A percentile compares a stretch with the other conserved stretches of the same genome.
These are phyloP conservation scores for Pulveroboletus sp. DNA, from an alignment of 1,284 basidiomycete genomes.

Conservation along the genomic window DNA sequence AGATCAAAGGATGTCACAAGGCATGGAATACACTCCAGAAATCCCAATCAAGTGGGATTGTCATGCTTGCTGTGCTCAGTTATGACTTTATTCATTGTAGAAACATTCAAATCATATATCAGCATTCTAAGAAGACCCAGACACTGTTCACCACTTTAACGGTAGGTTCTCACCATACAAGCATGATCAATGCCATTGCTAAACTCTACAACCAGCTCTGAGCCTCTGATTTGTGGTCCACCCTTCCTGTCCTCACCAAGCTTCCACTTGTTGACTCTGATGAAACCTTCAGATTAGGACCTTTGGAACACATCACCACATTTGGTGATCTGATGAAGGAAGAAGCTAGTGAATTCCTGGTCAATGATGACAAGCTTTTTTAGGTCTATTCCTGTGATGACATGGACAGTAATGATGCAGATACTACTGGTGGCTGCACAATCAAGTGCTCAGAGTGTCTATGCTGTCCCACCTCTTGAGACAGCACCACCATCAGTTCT, in stretches of 20 bases:
- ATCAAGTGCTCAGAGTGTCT: too few relatives aligned
- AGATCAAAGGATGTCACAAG: slow-evolving; percentile 9
- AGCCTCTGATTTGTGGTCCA: not conserved
- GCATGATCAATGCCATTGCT: not conserved
- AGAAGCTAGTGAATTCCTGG: not conserved
- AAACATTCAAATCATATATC: too few relatives aligned
- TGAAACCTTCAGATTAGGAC: not conserved
- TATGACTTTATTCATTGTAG: too few relatives aligned
- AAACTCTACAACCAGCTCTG: not conserved
- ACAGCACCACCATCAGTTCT: too few relatives aligned
- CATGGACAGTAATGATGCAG: too few relatives aligned
- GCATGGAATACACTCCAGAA: slow-evolving; percentile 4
- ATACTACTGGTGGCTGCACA: not conserved
- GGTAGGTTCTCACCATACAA: not conserved
- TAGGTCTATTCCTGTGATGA: too few relatives aligned
- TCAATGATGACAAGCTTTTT: not conserved
- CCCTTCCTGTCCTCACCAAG: not conserved
- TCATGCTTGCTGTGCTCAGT: too few relatives aligned
- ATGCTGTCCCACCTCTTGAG: too few relatives aligned
- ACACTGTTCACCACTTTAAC: not conserved
- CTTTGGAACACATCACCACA: not conserved
- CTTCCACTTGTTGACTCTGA: not conserved
- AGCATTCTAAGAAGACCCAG: too few relatives aligned
- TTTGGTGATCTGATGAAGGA: not conserved
- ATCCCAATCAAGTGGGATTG: slow-evolving; percentile 4